Evolutionary conservation across 176 grass and related monocot species (phyloP).

Genomic region (Triticum turgidum): DNA sequence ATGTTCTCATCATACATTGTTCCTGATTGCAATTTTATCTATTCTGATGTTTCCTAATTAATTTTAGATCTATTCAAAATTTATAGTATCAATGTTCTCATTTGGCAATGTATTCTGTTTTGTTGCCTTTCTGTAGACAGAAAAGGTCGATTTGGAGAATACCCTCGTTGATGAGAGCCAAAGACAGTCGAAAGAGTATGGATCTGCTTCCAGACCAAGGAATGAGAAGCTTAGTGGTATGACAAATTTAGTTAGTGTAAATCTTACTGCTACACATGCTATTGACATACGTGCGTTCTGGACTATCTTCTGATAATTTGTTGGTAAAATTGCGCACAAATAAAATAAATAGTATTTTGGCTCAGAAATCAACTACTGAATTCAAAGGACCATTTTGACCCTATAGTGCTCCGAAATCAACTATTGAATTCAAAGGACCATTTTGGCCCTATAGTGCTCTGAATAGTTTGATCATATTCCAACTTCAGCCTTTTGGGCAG

Average conservation of each 20-base stretch:
- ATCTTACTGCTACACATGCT: conserved; percentile 3
- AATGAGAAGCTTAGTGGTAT: conserved; percentile 96
- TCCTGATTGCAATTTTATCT: conserved; percentile 7
- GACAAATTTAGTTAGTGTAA: conserved; percentile 20
- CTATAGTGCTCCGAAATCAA: neutral
- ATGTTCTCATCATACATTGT: neutral
- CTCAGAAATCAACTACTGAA: neutral
- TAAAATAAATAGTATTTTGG: neutral
- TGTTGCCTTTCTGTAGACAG: conserved; percentile 80
- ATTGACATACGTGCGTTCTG: neutral
- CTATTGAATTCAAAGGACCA: no score
- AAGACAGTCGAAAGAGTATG: conserved; percentile 88
- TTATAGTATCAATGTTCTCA: neutral
- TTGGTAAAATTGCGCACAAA: neutral
- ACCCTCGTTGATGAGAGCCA: conserved; percentile 96
- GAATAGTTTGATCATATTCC: conserved; percentile 78
- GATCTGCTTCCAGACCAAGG: conserved; percentile 76
- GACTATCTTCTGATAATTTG: conserved; percentile 12
- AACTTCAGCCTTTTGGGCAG: conserved; percentile 70
- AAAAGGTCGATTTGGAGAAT: conserved; percentile 99
- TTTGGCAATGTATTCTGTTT: conserved; percentile 35
- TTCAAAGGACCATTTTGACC: no score
- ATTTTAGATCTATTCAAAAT: neutral
- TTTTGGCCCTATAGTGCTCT: no score
- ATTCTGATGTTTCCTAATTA: neutral